These are phyloP conservation scores for Aspergillus candidus DNA, from an alignment of 2,329 filamentous ascomycete genomes.

Conservation along the genomic window DNA sequence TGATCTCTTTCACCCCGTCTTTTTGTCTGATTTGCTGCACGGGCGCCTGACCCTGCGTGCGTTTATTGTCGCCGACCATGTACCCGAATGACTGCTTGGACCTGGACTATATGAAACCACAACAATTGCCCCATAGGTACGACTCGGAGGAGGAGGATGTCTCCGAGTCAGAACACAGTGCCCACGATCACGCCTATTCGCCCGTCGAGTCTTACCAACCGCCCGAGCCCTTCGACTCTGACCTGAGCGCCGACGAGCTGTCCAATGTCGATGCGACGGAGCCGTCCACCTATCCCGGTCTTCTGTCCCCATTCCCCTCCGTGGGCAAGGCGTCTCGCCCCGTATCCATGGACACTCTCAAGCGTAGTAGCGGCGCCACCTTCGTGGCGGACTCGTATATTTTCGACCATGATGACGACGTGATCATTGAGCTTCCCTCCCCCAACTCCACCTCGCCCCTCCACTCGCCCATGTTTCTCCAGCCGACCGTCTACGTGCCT, in stretches of 20 bases:
- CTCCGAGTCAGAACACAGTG: constrained; percentile 32
- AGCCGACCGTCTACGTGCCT: constrained; percentile 25
- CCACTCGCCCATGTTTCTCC: constrained; percentile 24
- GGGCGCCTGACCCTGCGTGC: too few relatives aligned
- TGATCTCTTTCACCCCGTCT: constrained; percentile 2
- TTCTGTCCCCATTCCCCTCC: constrained; percentile 17
- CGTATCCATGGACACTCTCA: constrained; percentile 32
- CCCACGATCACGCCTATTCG: constrained; percentile 28
- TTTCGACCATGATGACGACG: constrained; percentile 28
- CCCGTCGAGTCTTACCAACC: constrained; percentile 23
- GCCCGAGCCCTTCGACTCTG: constrained; percentile 22
- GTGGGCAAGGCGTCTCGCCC: constrained; percentile 23
- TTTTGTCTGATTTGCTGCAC: neutral
- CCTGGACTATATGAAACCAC: constrained; percentile 27
- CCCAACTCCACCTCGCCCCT: constrained; percentile 23
- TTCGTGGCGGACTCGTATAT: constrained; percentile 27
- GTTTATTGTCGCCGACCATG: constrained; percentile 14
- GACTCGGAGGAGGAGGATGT: constrained; percentile 36
- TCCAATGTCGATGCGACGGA: constrained; percentile 19
- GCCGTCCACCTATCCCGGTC: constrained; percentile 9
- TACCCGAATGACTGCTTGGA: constrained; percentile 10
- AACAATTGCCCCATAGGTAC: constrained; percentile 28
- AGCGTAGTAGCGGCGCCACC: constrained; percentile 27
- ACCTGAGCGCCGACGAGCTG: constrained; percentile 26
- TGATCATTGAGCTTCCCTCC: constrained; percentile 29